Evolutionary conservation across 768 basidiomycete species (phyloP).

Genomic region (Pleurotus cornucopiae): DNA sequence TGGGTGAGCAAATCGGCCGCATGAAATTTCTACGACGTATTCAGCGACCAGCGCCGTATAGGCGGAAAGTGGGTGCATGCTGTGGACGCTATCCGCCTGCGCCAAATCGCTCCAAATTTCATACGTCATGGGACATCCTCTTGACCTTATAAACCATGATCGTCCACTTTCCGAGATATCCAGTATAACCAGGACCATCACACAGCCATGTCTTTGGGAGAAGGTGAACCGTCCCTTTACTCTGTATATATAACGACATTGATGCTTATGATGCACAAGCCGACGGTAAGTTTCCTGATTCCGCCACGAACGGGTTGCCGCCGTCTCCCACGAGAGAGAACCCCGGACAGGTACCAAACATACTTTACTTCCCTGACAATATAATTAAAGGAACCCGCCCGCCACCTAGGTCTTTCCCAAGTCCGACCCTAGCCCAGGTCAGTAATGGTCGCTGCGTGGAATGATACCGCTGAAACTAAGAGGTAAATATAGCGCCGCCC

Average conservation of each 20-base stretch:
- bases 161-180: background rate
- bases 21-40: too few species aligned
- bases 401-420: conserved; percentile 40
- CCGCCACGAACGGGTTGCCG: conserved; percentile 25
- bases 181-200: background rate
- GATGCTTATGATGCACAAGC: conserved; percentile 8
- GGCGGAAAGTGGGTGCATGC: too few species aligned
- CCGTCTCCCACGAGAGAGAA: conserved; percentile 44
- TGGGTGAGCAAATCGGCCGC: too few species aligned
- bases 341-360: conserved; percentile 33
- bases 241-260: background rate
- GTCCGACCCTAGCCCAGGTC: conserved; percentile 36
- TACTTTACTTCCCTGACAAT: background rate
- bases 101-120: background rate
- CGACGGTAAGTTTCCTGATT: conserved; percentile 38
- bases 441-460: background rate
- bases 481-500: conserved; percentile 19
- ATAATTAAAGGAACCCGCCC: background rate
- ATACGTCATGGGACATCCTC: background rate
- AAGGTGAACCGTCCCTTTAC: background rate
- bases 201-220: background rate
- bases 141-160: background rate
- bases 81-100: background rate
- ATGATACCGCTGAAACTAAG: conserved; percentile 2
- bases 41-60: too few species aligned